Evolutionary conservation across 208 protist species (phyloP), one percentile per base, ranked within the genome.

Genomic region (Wallacemonas rigidus): DNA sequence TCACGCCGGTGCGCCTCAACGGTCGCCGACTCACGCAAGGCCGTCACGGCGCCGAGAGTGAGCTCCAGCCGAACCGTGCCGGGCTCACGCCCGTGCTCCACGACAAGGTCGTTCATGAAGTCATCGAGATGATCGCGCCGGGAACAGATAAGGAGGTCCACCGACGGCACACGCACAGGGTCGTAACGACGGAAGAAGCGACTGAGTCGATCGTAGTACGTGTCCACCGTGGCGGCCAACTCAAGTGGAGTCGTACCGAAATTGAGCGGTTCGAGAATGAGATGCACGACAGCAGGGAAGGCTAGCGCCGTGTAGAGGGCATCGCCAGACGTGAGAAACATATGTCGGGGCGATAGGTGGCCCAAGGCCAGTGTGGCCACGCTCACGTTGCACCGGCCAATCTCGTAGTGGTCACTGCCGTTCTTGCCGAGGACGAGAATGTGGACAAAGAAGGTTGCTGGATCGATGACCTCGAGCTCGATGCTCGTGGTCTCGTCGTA

Each of bases 141-240:
- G 15, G 77, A 47, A 39, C 76, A 71, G 15, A 91, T 75, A 70
- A 92, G 63, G 62, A 64, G 11, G 62, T 96, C 91, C 41, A 96
- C 75, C 54, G 82, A 36, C 40, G 80, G 83, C 65, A 96, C 63
- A 12, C 74, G 79, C n/a, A 77, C 56, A 8, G 74, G 75, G 64
- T 96, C 89, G 77, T 96, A 96, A 7, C 87, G 80, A 47, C 80
- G 80, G 55, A 94, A 92, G 71, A 93, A 96, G 50, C 76, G 62
- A 71, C 75, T 82, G 14, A 96, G 78, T 2, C 91, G 87, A 17
- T 87, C 77, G 80, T 93, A 90, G 73, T 89, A 86, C 51, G 69
- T 60, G 67, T 96, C 89, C 6, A 91, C 72, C 48, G 75, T 54
- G 41, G 77, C 75, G 14, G 71, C 79, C 17, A 69, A 2, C 12